phyloP scores from a whole-genome alignment of 148 eudicot genomes.

The Pouteria glomerata region DNA sequence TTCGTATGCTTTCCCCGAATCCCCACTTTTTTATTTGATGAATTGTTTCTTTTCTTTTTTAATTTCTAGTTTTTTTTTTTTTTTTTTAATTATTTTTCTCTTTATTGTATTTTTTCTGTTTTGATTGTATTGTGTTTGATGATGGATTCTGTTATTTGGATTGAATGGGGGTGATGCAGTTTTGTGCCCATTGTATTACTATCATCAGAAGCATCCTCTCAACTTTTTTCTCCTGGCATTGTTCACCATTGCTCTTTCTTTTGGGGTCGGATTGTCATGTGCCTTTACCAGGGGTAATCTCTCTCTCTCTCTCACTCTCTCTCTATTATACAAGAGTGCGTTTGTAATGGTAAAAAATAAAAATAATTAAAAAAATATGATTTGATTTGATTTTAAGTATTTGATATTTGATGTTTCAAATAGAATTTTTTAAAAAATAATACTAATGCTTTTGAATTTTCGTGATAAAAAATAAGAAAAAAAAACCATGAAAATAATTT shows the following conservation, averaged over 20 bases:
- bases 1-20: conserved; percentile 37
- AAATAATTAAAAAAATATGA: too few species aligned
- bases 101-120: background rate
- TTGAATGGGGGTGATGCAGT: too few species aligned
- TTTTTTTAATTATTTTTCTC: background rate
- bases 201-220: conserved; percentile 45
- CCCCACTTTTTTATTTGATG: background rate
- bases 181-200: conserved; percentile 45
- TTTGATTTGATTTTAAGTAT: too few species aligned
- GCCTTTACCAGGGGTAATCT: conserved; percentile 47
- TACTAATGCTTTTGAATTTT: too few species aligned
- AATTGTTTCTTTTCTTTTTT: background rate
- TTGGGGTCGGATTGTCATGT: conserved; percentile 50
- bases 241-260: conserved; percentile 48
- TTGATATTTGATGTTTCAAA: too few species aligned
- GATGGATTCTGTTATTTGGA: too few species aligned
- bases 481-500: too few species aligned
- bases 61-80: background rate
- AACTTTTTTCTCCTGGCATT: conserved; percentile 43
- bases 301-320: background rate
- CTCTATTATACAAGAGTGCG: too few species aligned
- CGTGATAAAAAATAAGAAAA: too few species aligned
- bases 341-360: too few species aligned
- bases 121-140: background rate
- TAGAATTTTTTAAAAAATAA: too few species aligned